Evolutionary conservation across 2,329 filamentous ascomycete genomes (phyloP), one percentile per base, ranked within the genome.

Genomic region (Cladosporium sp.): DNA sequence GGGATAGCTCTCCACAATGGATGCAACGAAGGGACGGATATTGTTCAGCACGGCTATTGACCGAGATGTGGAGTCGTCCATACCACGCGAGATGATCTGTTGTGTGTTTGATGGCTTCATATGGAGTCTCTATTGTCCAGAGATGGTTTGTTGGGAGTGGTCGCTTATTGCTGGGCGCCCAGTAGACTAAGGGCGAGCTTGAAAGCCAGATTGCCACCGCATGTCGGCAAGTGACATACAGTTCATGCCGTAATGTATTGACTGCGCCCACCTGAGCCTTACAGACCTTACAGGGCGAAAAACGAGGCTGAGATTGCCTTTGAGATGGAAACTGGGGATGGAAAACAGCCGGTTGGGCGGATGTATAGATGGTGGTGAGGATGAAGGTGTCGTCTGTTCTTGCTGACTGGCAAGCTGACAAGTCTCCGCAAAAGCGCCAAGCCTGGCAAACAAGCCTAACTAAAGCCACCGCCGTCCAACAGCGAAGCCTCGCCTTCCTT

Each of bases 121-220:
- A 7, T 48, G 45, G 45, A 48, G 45, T 27, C 27, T 48, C 45
- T 40, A 32, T 48, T 48, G 36, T 48, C 45, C 45, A 48, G 25
- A n/a, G 36, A 48, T 33, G 36, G 36, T 25, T 39, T 39, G 36
- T 40, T 48, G 36, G 33, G 36, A 33, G 15, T 16, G 12, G 32
- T 35, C 13, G 16, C 20, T 20, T 19, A 13, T 22, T 20, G 45
- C 45, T 48, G 36, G 45, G 45, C 45, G 45, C 45, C 45, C 36
- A 48, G 43, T 7, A 27, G 12, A 35, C 36, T 22, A 48, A 32
- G 27, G 35, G 11, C 45, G 36, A 48, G 45, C 45, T 48, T 48
- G 36, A 48, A 39, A 33, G 3, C 45, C 27, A 39, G 45, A 48
- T 48, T 22, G 27, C 45, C 45, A 40, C 36, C 36, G 25, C 22